These are phyloP conservation scores for Prototheca stagnorum DNA, from an alignment of 163 green algal species.

Conservation along the genomic window DNA sequence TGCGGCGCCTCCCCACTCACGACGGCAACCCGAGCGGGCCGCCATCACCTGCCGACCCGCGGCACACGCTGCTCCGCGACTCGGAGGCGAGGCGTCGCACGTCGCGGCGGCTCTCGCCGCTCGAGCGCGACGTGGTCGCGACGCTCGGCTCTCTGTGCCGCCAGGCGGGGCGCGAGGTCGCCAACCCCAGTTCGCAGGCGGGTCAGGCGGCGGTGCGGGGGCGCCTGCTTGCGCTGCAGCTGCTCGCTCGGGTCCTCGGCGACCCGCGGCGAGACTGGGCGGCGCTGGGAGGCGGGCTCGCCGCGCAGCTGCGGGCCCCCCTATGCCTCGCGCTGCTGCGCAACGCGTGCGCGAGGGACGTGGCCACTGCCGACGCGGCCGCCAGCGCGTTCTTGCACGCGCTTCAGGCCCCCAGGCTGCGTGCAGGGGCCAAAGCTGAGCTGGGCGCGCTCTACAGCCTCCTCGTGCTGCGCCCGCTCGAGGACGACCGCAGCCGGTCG, in stretches of 20 bases:
- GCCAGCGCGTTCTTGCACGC: conserved; percentile 10
- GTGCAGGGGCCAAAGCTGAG: conserved; percentile 51
- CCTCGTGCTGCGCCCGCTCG: conserved; percentile 64
- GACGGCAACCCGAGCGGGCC: too few species aligned
- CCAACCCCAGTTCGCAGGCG: background rate
- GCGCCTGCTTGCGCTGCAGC: conserved; percentile 72
- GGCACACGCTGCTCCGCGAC: too few species aligned
- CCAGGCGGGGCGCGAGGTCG: background rate
- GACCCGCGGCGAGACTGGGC: conserved; percentile 47
- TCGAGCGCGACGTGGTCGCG: conserved; percentile 64
- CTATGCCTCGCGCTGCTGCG: conserved; percentile 69
- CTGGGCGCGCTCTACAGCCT: conserved; percentile 79
- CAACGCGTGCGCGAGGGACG: conserved; percentile 44
- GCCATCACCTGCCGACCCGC: too few species aligned
- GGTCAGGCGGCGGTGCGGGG: conserved; percentile 18
- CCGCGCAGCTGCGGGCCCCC: conserved; percentile 52
- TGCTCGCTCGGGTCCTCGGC: conserved; percentile 54
- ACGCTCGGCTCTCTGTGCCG: conserved; percentile 42
- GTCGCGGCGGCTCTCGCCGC: conserved; percentile 31
- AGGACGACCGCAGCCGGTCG: conserved; percentile 20
- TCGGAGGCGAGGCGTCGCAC: too few species aligned
- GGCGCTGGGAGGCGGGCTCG: conserved; percentile 36
- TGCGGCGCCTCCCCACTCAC: too few species aligned
- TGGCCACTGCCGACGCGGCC: conserved; percentile 13
- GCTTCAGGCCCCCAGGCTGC: conserved; percentile 20